Conservation (phyloP, 139 green algal species). For the Diplosphaera chodatii region DNA sequence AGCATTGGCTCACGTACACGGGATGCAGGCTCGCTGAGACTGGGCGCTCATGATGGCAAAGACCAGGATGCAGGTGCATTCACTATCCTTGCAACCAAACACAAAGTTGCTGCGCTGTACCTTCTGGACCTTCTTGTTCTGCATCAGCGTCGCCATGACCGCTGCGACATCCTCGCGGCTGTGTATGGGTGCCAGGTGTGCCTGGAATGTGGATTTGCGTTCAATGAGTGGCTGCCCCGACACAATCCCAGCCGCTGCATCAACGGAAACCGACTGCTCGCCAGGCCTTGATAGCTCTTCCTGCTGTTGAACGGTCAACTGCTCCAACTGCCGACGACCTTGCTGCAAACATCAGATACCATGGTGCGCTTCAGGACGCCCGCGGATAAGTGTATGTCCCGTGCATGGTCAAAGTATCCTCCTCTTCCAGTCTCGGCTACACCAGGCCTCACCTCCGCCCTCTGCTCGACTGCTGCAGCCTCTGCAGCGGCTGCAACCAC, state of each 20-base stretch:
- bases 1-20: no score
- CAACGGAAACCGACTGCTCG: no score
- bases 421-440: no score
- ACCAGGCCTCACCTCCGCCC: slow-evolving; percentile 2
- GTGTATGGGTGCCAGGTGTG: slow-evolving; percentile 38
- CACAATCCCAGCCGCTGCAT: slow-evolving; percentile 27
- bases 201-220: slow-evolving; percentile 73
- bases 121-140: slow-evolving; percentile 67
- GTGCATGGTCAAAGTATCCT: no score
- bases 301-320: not conserved
- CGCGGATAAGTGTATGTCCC: not conserved
- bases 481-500: not conserved
- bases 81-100: no score
- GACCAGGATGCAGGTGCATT: no score
- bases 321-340: not conserved
- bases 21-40: no score
- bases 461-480: not conserved
- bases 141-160: slow-evolving; percentile 61
- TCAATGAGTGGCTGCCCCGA: slow-evolving; percentile 62
- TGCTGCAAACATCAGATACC: no score
- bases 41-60: no score
- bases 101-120: not conserved
- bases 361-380: no score
- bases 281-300: no score
- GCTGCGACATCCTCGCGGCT: slow-evolving; percentile 49